Percentiles rank a stretch among this genome's conserved stretches.
Evolutionary conservation across 2,329 filamentous ascomycete species (phyloP).

Genomic region (Aspergillus tamarii): DNA sequence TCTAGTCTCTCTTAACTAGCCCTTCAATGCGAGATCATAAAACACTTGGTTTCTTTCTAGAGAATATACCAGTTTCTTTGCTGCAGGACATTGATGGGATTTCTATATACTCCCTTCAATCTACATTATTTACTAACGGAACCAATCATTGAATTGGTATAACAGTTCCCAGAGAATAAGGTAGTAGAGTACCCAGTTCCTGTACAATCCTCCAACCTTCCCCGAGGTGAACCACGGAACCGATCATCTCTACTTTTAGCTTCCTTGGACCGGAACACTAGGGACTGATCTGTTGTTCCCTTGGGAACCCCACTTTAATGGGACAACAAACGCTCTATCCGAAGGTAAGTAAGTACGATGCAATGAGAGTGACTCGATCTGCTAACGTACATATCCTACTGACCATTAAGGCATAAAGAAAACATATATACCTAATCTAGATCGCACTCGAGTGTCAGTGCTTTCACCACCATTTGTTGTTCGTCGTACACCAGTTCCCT

Average conservation of each 20-base stretch:
- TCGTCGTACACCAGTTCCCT: background rate
- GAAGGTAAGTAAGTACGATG: background rate
- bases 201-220: background rate
- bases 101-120: background rate
- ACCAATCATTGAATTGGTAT: background rate
- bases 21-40: background rate
- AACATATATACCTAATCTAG: slow-evolving; percentile 3
- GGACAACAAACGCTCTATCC: slow-evolving; percentile 21
- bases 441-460: slow-evolving; percentile 5
- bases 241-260: slow-evolving; percentile 14
- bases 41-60: background rate
- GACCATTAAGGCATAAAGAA: slow-evolving; percentile 2
- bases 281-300: slow-evolving; percentile 1
- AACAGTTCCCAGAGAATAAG: background rate
- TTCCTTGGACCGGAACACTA: slow-evolving; percentile 6
- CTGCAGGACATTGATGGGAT: background rate
- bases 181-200: background rate
- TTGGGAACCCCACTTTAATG: slow-evolving; percentile 18
- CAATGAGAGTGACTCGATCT: background rate
- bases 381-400: slow-evolving; percentile 1
- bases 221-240: slow-evolving; percentile 21
- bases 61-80: background rate
- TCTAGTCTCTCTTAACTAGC: background rate
- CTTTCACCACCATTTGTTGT: slow-evolving; percentile 3
- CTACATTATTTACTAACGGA: background rate